Conservation (phyloP, 176 grass and related monocot species). For the Rhynchospora tenuis region DNA sequence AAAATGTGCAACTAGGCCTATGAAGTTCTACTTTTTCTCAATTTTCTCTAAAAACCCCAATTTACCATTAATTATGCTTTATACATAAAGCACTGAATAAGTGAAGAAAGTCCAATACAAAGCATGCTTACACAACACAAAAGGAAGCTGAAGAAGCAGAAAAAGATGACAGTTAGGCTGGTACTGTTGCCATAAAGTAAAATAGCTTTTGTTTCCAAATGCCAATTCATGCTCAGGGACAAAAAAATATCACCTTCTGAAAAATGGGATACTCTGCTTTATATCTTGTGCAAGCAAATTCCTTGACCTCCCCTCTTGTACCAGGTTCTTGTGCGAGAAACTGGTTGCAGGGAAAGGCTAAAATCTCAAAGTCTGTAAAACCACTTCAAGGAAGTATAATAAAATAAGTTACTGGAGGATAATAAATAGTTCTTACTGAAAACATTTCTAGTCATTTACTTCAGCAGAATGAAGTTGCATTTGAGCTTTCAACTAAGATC, state of each 20-base stretch:
- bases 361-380: conserved; percentile 98
- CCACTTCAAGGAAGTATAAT: conserved; percentile 40
- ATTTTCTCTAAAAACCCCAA: no score
- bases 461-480: neutral
- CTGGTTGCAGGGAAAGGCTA: conserved; percentile 97
- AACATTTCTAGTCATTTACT: neutral
- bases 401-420: neutral
- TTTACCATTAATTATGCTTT: no score
- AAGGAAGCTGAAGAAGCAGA: neutral
- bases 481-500: neutral
- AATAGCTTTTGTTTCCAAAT: neutral
- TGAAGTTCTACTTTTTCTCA: no score
- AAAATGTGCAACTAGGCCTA: no score
- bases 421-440: neutral
- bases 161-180: neutral
- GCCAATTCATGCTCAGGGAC: neutral
- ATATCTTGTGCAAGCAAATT: conserved; percentile 85
- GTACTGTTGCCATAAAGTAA: neutral
- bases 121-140: neutral
- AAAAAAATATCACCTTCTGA: conserved; percentile 59
- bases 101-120: neutral
- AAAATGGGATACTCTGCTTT: conserved; percentile 95
- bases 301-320: conserved; percentile 49
- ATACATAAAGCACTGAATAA: no score
- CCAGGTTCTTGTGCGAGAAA: conserved; percentile 90